Conservation (phyloP, 768 basidiomycete species). For the Podaxis carcinomalis region DNA sequence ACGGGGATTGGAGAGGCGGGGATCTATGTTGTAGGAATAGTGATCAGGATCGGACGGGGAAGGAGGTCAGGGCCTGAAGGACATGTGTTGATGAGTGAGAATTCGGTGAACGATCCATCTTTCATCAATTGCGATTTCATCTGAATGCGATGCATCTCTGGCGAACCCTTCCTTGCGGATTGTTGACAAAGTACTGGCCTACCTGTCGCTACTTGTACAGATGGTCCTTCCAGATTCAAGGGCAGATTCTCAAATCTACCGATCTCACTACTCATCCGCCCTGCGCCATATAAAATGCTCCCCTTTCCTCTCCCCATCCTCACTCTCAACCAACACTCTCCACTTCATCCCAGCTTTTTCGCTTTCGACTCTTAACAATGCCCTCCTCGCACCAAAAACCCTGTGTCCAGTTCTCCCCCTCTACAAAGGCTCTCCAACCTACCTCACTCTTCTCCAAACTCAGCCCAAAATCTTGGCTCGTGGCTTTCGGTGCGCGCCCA, state of each 20-base stretch:
- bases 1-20: conserved; percentile 19
- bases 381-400: conserved; percentile 29
- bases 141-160: conserved; percentile 20
- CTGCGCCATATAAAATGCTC: conserved; percentile 10
- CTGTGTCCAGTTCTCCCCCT: conserved; percentile 39
- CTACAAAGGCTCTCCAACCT: conserved; percentile 39
- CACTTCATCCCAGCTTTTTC: not conserved
- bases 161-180: conserved; percentile 29
- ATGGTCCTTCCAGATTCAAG: conserved; percentile 8
- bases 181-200: conserved; percentile 22
- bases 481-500: conserved; percentile 39
- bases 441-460: conserved; percentile 41
- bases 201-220: conserved; percentile 8
- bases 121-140: conserved; percentile 24
- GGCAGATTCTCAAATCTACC: conserved; percentile 9
- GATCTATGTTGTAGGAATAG: conserved; percentile 22
- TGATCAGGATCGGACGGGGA: conserved; percentile 6
- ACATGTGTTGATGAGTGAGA: conserved; percentile 17
- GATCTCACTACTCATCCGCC: conserved; percentile 8
- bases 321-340: not conserved
- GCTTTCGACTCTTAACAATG: conserved; percentile 23
- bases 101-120: conserved; percentile 13
- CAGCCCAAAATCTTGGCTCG: conserved; percentile 45
- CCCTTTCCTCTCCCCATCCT: conserved; percentile 9
- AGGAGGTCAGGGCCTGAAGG: not conserved